Percentiles rank a stretch among this genome's conserved stretches.
phyloP scores from a whole-genome alignment of 2,329 filamentous ascomycete genomes.

The Botrytis fragariae region DNA sequence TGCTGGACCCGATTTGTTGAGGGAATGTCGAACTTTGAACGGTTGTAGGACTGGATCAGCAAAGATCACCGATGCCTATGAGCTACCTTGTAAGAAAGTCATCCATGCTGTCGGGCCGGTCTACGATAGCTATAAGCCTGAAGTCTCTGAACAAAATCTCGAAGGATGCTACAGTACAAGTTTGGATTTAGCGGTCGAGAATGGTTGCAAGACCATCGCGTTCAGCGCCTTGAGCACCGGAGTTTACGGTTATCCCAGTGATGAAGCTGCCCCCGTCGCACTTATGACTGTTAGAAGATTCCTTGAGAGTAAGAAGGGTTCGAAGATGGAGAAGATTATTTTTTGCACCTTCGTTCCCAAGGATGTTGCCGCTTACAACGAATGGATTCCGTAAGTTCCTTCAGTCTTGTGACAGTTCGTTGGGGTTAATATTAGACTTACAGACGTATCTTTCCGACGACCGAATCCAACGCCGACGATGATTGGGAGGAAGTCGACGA shows the following conservation, averaged over 20 bases:
- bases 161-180: slow-evolving; percentile 66
- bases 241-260: slow-evolving; percentile 80
- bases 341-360: slow-evolving; percentile 83
- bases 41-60: slow-evolving; percentile 77
- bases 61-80: slow-evolving; percentile 78
- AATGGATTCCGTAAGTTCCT: slow-evolving; percentile 66
- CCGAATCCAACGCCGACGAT: slow-evolving; percentile 33
- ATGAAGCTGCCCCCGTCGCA: slow-evolving; percentile 70
- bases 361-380: slow-evolving; percentile 71
- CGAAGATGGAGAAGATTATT: slow-evolving; percentile 67
- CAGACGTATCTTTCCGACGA: slow-evolving; percentile 50
- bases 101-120: slow-evolving; percentile 91
- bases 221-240: slow-evolving; percentile 88
- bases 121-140: slow-evolving; percentile 51
- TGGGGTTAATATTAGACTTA: not conserved
- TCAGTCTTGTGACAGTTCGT: slow-evolving; percentile 12
- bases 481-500: slow-evolving; percentile 35
- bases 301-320: slow-evolving; percentile 47
- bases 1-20: slow-evolving; percentile 66
- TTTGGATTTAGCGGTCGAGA: slow-evolving; percentile 67
- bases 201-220: slow-evolving; percentile 68
- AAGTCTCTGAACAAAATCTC: slow-evolving; percentile 49
- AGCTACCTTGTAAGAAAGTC: slow-evolving; percentile 71
- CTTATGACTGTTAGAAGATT: slow-evolving; percentile 57
- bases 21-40: slow-evolving; percentile 68